Percentiles rank a stretch among this genome's conserved stretches.
Conservation (phyloP, 1,284 basidiomycete species). For the Trametes versicolor region DNA sequence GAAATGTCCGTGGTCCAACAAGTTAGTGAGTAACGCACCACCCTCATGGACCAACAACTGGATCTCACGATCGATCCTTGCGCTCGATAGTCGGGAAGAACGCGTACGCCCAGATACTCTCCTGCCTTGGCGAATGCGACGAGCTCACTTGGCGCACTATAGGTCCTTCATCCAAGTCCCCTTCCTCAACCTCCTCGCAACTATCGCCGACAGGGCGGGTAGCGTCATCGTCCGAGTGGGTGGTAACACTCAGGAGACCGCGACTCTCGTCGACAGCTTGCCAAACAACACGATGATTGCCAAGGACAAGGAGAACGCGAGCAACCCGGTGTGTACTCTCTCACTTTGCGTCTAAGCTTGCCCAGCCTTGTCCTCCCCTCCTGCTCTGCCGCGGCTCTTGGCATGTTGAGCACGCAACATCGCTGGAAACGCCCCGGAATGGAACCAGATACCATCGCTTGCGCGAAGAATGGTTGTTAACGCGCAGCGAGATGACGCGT, state of each 20-base stretch:
- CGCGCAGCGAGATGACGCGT: neutral
- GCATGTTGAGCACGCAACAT: slow-evolving; percentile 16
- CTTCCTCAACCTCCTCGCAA: slow-evolving; percentile 81
- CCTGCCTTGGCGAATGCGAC: slow-evolving; percentile 29
- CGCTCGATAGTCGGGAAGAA: slow-evolving; percentile 30
- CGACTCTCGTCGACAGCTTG: slow-evolving; percentile 54
- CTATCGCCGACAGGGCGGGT: slow-evolving; percentile 68
- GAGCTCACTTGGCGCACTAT: slow-evolving; percentile 20
- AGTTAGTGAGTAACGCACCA: slow-evolving; percentile 44
- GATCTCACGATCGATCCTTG: slow-evolving; percentile 24
- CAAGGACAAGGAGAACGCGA: slow-evolving; percentile 31
- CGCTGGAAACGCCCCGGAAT: neutral
- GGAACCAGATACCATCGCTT: neutral
- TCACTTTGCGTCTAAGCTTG: neutral
- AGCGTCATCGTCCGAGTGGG: slow-evolving; percentile 72
- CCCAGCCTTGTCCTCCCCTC: slow-evolving; percentile 42
- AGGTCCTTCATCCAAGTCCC: slow-evolving; percentile 64
- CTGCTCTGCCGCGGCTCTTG: neutral
- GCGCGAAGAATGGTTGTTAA: neutral
- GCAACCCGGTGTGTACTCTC: slow-evolving; percentile 32
- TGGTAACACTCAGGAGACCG: slow-evolving; percentile 80
- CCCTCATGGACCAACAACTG: slow-evolving; percentile 11
- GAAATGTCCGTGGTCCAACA: slow-evolving; percentile 78
- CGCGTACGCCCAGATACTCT: slow-evolving; percentile 40
- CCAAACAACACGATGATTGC: slow-evolving; percentile 33